A percentile compares a stretch with the other conserved stretches of the same genome.
Evolutionary conservation across 305 asterid species (phyloP).

Genomic region (Plantago lanceolata): DNA sequence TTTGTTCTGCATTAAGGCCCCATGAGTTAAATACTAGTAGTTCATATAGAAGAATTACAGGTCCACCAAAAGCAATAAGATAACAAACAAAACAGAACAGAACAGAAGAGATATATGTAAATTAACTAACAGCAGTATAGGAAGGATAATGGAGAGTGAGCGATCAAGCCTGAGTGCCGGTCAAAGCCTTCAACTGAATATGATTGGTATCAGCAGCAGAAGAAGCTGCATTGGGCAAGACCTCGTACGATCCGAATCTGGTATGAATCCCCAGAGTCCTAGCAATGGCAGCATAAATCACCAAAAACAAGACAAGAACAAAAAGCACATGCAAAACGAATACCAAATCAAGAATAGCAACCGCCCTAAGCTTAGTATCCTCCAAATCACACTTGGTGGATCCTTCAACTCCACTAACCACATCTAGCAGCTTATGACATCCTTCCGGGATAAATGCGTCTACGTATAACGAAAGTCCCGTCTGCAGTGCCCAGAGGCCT

Average conservation of each 20-base stretch:
- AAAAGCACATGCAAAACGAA: constrained; percentile 66
- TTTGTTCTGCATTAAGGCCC: constrained; percentile 17
- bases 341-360: constrained; percentile 68
- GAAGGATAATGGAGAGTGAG: not conserved
- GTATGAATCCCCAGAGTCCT: constrained; percentile 50
- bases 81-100: constrained; percentile 8
- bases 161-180: constrained; percentile 79
- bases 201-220: constrained; percentile 56
- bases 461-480: constrained; percentile 80
- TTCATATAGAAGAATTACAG: constrained; percentile 12
- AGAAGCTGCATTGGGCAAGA: constrained; percentile 43
- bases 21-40: not conserved
- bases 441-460: constrained; percentile 94
- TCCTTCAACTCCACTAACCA: constrained; percentile 84
- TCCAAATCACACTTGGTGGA: constrained; percentile 95
- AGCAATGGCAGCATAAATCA: constrained; percentile 48
- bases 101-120: constrained; percentile 10
- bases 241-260: constrained; percentile 77
- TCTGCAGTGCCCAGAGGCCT: constrained; percentile 86
- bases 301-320: constrained; percentile 53
- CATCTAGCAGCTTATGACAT: constrained; percentile 89
- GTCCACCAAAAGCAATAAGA: constrained; percentile 17
- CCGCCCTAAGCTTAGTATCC: constrained; percentile 87
- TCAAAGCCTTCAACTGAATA: constrained; percentile 84
- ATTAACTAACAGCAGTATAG: constrained; percentile 14